Base-by-base conservation (phyloP, 371 early-diverging fungal genomes). In the Actinomortierella ambigua region DNA sequence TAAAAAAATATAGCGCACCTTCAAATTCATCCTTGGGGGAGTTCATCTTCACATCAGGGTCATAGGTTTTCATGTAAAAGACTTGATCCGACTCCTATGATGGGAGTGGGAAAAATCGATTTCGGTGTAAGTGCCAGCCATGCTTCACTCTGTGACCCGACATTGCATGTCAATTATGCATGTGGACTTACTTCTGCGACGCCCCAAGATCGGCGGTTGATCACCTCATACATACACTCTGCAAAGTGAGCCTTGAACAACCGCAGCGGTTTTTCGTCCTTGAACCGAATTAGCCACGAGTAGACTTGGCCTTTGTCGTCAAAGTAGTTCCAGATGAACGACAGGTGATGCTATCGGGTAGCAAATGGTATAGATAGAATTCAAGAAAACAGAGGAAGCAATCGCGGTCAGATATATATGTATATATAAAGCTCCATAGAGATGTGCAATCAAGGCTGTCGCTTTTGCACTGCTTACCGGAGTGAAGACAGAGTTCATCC, bases 401-500 rank as follows among this genome's bases (percentile, higher is more conserved):
- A 53, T 4, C 5, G 15, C n/a, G 14, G 24, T 50, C n/a, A n/a
- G n/a, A n/a, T n/a, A n/a, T n/a, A n/a, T n/a, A n/a, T n/a, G n/a
- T n/a, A n/a, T n/a, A n/a, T n/a, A n/a, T n/a, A n/a, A n/a, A n/a
- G n/a, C n/a, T n/a, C n/a, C n/a, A n/a, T n/a, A n/a, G n/a, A n/a
- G n/a, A n/a, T n/a, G n/a, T n/a, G n/a, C n/a, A n/a, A n/a, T n/a
- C n/a, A n/a, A n/a, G 22, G 24, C 18, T 51, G 43, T n/a, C 15
- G 2, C 0, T 27, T 18, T 22, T 11, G 15, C 5, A 2, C 20
- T 13, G 43, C 66, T 55, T 65, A 75, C 78, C 14, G 29, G 9
- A 71, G 82, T 90, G 73, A 93, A 92, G 24, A 88, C 80, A 1
- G 89, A 86, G 57, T 89, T 89, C 91, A 94, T 93, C 27, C 77